Base-by-base conservation (phyloP, 2,329 filamentous ascomycete genomes). In the Dactylellina sp. region DNA sequence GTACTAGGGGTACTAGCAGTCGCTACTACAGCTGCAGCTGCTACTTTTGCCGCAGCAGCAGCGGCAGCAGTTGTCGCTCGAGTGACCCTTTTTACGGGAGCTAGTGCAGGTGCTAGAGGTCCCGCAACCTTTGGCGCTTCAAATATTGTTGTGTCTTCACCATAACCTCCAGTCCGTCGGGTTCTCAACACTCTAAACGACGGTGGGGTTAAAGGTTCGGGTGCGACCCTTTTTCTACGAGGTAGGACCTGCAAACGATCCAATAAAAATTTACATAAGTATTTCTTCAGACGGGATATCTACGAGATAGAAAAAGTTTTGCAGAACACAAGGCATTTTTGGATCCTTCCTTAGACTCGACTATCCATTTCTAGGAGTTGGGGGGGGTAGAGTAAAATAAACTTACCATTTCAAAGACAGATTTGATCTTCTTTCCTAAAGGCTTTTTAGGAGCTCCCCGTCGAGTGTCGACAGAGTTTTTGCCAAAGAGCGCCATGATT, bases 341-440 rank as follows among this genome's bases (percentile, higher is more conserved):
- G 63, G 63, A 68, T 68, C 63, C 63, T 68, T 60, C 37, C 63
- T 22, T 68, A 60, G 63, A 24, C 16, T 37, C 40, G 18, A n/a
- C n/a, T n/a, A 25, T 16, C 57, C 37, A 6, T 32, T 14, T 14
- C 55, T 44, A 59, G 49, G 49, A 60, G 56, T 18, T 16, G 42
- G 28, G 20, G 18, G 52, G 28, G 16, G 42, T 49, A 40, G 37
- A 57, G 44, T 42, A 50, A 55, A 35, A 28, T 9, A 14, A 32
- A 68, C 63, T 46, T 46, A 68, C 63, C 63, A 68, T 60, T 44
- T 59, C 55, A 37, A 57, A 28, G 6, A 20, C 53, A 14, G 37
- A 42, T 60, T 60, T 60, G 44, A 68, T 59, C 55, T 39, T 68
- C 11, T 53, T 28, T 18, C 44, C 63, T 53, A 68, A 28, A 22